Base-by-base conservation (phyloP, 805 yeast species). In the Yamadazyma nakazawae region DNA sequence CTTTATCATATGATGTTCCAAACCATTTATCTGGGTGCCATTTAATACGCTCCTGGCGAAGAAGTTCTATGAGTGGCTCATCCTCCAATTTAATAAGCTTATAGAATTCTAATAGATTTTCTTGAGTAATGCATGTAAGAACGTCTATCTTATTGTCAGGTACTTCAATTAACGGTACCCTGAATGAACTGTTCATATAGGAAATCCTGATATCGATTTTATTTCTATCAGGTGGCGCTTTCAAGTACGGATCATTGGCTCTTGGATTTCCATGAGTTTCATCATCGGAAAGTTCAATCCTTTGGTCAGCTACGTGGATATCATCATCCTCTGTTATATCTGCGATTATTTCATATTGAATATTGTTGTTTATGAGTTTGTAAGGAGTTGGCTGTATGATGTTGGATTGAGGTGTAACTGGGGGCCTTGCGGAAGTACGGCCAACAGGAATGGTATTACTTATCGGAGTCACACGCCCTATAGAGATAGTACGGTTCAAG, bases 21-120 rank as follows among this genome's bases (percentile, higher is more conserved):
- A 59, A 55, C 82, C 84, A 77, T 55, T 74, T 76, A 56, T 84
- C 90, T 1, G 90, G 90, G 58, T 84, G 90, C 89, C 89, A 84
- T 50, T 78, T 62, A 5, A 83, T 60, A 45, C 89, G 59, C 54
- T 84, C 89, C 25, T 48, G 53, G 48, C 75, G 79, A 5, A 70
- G 42, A 14, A 69, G 48, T 1, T 55, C 62, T 2, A 49, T 13
- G 24, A 65, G 34, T 6, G 50, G 44, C 16, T 54, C 54, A 34
- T 56, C 43, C 0, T 50, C 45, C 1, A 41, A 32, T 25, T 36
- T 43, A 14, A 68, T 58, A 31, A 46, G 36, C 5, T 53, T 43
- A 53, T 66, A 71, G 46, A 71, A 71, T 21, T 46, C 58, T 12
- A 45, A 14, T 14, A 71, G 57, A 11, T 28, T 51, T 17, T 18